phyloP scores from a whole-genome alignment of 2,329 filamentous ascomycete species.

The Claviceps cyperi region DNA sequence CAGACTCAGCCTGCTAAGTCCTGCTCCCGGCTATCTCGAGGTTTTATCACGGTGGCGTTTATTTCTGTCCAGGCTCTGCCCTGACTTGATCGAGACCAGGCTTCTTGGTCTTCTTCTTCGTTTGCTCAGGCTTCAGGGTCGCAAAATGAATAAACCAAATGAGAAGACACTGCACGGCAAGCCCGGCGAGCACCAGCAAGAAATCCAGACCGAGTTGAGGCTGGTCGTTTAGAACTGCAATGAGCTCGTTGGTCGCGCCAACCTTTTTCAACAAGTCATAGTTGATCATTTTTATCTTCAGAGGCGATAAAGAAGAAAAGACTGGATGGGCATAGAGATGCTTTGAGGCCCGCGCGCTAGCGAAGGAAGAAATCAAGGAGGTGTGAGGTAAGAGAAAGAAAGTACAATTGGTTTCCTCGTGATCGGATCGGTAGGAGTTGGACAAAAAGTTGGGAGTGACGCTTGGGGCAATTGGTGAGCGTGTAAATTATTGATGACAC shows the following conservation, averaged over 20 bases:
- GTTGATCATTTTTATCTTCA: slow-evolving; percentile 25
- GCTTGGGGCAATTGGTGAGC: no score
- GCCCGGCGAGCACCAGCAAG: slow-evolving; percentile 35
- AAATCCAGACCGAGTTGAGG: slow-evolving; percentile 44
- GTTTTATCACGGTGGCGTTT: not conserved
- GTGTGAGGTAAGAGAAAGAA: no score
- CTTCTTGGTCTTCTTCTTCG: slow-evolving; percentile 28
- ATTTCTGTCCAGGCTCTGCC: not conserved
- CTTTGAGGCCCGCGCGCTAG: no score
- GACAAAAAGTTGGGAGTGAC: no score
- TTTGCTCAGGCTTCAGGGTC: slow-evolving; percentile 46
- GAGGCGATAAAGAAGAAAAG: no score
- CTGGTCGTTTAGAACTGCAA: slow-evolving; percentile 47
- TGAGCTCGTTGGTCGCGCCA: slow-evolving; percentile 42
- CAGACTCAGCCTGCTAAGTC: not conserved
- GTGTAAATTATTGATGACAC: no score
- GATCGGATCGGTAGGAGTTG: no score
- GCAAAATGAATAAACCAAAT: slow-evolving; percentile 46
- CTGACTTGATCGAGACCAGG: not conserved
- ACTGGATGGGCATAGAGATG: no score
- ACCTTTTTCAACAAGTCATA: slow-evolving; percentile 43
- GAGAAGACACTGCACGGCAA: slow-evolving; percentile 31
- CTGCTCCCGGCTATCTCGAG: not conserved
- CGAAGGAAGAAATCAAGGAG: no score
- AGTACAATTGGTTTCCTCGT: no score